Conservation (phyloP, 352 stramenopile species). For the Phytophthora tubulina region DNA sequence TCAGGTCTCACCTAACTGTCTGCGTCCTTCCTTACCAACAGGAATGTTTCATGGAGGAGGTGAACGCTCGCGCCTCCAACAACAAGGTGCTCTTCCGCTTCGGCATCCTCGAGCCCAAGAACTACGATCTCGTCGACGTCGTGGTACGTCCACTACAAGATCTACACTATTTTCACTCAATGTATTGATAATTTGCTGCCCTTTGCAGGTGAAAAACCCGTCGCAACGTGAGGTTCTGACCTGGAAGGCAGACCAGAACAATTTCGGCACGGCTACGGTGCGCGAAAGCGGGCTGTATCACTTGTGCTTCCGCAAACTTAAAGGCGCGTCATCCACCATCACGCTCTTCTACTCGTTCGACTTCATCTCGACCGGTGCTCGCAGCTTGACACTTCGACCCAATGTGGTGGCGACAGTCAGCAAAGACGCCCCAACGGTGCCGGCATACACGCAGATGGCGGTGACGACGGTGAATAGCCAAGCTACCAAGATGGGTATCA, state of each 20-base stretch:
- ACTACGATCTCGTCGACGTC: conserved; percentile 65
- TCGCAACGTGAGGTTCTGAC: conserved; percentile 54
- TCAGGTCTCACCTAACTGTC: background rate
- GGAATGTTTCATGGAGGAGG: conserved; percentile 72
- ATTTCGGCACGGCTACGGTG: conserved; percentile 61
- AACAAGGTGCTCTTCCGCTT: conserved; percentile 77
- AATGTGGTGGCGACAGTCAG: conserved; percentile 71
- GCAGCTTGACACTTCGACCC: conserved; percentile 65
- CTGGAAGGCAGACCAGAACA: conserved; percentile 74
- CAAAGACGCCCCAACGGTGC: conserved; percentile 51
- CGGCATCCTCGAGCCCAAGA: conserved; percentile 61
- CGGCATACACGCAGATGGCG: conserved; percentile 67
- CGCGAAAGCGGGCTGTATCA: conserved; percentile 84
- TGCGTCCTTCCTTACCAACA: conserved; percentile 13
- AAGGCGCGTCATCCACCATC: conserved; percentile 62
- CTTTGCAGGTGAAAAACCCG: conserved; percentile 59
- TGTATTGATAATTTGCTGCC: background rate
- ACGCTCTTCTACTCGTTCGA: conserved; percentile 86
- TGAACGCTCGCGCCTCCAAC: conserved; percentile 60
- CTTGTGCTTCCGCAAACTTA: conserved; percentile 79
- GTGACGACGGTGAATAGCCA: conserved; percentile 56
- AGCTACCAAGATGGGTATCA: conserved; percentile 65
- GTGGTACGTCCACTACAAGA: conserved; percentile 37
- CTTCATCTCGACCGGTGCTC: conserved; percentile 70
- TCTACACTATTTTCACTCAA: background rate